These are phyloP conservation scores for Rhodamnia rubescens DNA, from an alignment of 345 rosid genomes.

Conservation along the genomic window DNA sequence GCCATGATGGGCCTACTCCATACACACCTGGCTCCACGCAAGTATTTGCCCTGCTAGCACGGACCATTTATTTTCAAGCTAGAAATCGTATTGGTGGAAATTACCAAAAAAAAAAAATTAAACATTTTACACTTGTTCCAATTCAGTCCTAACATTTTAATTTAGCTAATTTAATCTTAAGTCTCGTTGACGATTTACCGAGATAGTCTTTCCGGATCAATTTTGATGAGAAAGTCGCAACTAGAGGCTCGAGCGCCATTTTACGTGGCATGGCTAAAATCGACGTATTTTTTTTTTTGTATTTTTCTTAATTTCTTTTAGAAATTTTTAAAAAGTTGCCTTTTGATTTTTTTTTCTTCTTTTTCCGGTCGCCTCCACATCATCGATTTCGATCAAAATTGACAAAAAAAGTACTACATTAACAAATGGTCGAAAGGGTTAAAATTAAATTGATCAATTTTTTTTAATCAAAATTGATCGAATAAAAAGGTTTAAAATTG, in stretches of 20 bases:
- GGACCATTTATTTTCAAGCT: too few relatives aligned
- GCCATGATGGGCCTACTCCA: too few relatives aligned
- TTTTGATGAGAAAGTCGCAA: neutral
- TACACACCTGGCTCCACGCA: too few relatives aligned
- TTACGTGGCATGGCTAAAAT: neutral
- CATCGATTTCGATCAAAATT: neutral
- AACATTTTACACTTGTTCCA: accelerated
- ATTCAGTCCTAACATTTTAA: accelerated
- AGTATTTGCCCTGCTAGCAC: too few relatives aligned
- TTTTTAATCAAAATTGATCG: too few relatives aligned
- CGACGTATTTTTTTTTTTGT: neutral
- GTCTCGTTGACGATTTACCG: accelerated
- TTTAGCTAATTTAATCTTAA: neutral
- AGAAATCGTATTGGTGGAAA: too few relatives aligned
- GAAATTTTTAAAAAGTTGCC: too few relatives aligned
- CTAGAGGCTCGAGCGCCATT: accelerated
- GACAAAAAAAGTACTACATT: accelerated
- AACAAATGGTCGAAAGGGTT: neutral
- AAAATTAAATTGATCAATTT: neutral
- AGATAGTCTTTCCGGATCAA: accelerated
- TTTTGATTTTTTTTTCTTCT: neutral
- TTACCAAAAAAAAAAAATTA: accelerated
- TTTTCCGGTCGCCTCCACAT: accelerated
- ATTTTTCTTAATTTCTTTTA: neutral
- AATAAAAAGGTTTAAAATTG: too few relatives aligned